Conservation (phyloP, 2,329 filamentous ascomycete genomes). For the Byssothecium circinans region DNA sequence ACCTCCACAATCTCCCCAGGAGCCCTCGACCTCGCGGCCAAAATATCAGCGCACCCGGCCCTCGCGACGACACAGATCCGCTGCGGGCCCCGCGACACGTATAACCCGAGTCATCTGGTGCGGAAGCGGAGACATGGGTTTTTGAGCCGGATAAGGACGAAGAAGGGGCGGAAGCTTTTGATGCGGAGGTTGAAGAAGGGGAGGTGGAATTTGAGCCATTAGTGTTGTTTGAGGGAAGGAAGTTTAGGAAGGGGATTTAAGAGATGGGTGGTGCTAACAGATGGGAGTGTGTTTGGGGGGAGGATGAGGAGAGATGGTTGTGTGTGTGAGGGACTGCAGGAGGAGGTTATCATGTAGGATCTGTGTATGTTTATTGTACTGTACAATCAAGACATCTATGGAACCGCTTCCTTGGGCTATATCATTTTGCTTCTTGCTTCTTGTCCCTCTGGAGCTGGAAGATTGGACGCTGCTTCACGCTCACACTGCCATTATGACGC, state of each 20-base stretch:
- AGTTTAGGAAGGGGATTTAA: neutral
- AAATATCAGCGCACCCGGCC: slow-evolving; percentile 41
- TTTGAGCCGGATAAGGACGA: slow-evolving; percentile 54
- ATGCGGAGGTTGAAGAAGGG: slow-evolving; percentile 58
- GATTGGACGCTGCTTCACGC: too few relatives aligned
- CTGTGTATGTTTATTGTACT: slow-evolving; percentile 39
- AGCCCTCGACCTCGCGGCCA: slow-evolving; percentile 39
- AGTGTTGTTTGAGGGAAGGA: neutral
- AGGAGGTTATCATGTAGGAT: too few relatives aligned
- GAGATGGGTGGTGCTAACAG: neutral
- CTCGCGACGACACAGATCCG: slow-evolving; percentile 46
- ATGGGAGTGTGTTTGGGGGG: neutral
- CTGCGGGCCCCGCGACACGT: slow-evolving; percentile 57
- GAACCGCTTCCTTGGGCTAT: too few relatives aligned
- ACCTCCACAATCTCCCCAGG: slow-evolving; percentile 16
- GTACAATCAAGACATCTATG: slow-evolving; percentile 1
- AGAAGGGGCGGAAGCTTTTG: slow-evolving; percentile 57
- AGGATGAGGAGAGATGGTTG: neutral
- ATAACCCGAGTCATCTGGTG: slow-evolving; percentile 60
- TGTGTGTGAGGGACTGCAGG: too few relatives aligned
- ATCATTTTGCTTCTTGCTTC: too few relatives aligned
- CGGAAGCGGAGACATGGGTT: slow-evolving; percentile 66
- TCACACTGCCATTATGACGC: too few relatives aligned
- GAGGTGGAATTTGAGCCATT: slow-evolving; percentile 46
- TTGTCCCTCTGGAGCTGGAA: too few relatives aligned